These are phyloP conservation scores for Przewalskia tangutica DNA, from an alignment of 257 asterid species.

Conservation along the genomic window DNA sequence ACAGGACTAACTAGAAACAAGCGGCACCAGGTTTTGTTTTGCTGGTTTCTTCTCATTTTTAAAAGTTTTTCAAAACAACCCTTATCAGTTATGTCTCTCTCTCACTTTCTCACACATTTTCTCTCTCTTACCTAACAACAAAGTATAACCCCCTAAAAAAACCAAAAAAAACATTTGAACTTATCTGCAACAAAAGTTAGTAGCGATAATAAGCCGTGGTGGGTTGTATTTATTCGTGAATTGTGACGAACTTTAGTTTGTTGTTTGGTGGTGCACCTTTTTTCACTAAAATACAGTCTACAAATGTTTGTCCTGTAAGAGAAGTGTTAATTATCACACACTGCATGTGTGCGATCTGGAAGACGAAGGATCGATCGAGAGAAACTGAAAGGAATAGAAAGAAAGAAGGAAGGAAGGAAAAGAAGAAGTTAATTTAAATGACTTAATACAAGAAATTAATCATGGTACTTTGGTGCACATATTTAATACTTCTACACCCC, in stretches of 20 bases:
- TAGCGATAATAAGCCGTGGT: constrained; percentile 30
- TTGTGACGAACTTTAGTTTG: constrained; percentile 13
- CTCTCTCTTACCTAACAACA: background rate
- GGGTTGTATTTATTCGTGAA: constrained; percentile 8
- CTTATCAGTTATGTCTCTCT: background rate
- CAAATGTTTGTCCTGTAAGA: background rate
- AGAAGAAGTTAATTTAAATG: too few species aligned
- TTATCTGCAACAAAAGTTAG: constrained; percentile 33
- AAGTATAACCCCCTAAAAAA: background rate
- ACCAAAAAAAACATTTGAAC: constrained; percentile 33
- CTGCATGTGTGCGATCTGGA: too few species aligned
- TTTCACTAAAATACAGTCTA: background rate
- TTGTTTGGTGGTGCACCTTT: constrained; percentile 3
- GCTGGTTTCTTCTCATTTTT: constrained; percentile 3
- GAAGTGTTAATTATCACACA: too few species aligned
- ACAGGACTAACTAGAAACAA: constrained; percentile 48
- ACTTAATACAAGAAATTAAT: too few species aligned
- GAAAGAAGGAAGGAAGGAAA: too few species aligned
- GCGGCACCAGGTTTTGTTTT: constrained; percentile 50
- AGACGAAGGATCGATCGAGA: too few species aligned
- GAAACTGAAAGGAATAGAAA: too few species aligned
- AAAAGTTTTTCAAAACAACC: background rate
- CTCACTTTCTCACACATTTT: background rate
- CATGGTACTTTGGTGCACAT: too few species aligned
- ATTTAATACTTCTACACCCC: too few species aligned